phyloP scores from a whole-genome alignment of 768 basidiomycete genomes.

The Fomitopsis serialis region DNA sequence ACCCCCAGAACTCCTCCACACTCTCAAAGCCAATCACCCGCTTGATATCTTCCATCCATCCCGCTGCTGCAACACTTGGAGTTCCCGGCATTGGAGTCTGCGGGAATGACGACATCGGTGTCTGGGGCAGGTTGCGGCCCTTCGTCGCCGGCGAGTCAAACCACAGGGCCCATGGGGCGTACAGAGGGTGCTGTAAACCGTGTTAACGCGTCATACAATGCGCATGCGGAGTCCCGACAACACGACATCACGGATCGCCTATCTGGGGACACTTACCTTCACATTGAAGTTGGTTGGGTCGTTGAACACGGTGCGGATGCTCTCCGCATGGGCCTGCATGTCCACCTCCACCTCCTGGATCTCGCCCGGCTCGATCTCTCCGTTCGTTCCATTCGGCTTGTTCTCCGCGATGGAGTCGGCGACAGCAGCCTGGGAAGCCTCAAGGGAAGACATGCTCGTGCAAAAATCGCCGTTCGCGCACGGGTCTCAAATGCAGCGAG shows the following conservation, averaged over 20 bases:
- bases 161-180: constrained; percentile 95
- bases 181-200: constrained; percentile 78
- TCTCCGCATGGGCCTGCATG: constrained; percentile 78
- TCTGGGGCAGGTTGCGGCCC: constrained; percentile 82
- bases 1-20: constrained; percentile 99
- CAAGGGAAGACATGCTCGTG: constrained; percentile 31
- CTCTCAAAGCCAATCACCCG: constrained; percentile 93
- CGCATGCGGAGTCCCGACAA: background rate
- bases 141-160: constrained; percentile 95
- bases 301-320: constrained; percentile 88
- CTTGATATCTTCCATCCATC: constrained; percentile 99
- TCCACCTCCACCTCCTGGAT: constrained; percentile 85
- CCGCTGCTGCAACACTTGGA: constrained; percentile 68
- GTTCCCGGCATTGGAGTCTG: constrained; percentile 77
- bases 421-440: constrained; percentile 77
- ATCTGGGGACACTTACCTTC: constrained; percentile 53
- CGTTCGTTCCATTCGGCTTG: constrained; percentile 28
- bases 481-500: background rate
- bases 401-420: constrained; percentile 65
- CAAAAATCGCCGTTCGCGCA: background rate
- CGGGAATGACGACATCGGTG: constrained; percentile 71
- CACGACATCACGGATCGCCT: background rate
- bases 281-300: constrained; percentile 93
- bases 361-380: constrained; percentile 66
- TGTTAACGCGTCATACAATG: background rate